Percentiles rank a stretch among this genome's conserved stretches.
Conservation (phyloP, 2,329 filamentous ascomycete genomes). For the Cercospora sojina region DNA sequence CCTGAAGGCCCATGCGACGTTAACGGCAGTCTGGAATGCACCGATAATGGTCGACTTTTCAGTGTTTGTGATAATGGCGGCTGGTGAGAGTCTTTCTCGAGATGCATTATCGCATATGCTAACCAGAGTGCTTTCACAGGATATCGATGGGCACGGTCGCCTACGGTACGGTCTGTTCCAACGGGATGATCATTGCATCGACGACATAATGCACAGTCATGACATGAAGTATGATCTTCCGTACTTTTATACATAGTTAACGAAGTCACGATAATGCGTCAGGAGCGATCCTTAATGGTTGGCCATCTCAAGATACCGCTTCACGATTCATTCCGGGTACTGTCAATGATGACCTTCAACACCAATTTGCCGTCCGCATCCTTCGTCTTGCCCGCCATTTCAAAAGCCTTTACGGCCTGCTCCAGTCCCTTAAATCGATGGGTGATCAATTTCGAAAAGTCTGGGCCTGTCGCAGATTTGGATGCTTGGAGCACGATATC, state of each 20-base stretch:
- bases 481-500: slow-evolving; percentile 50
- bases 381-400: slow-evolving; percentile 66
- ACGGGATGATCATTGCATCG: slow-evolving; percentile 16
- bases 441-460: slow-evolving; percentile 70
- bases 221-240: not conserved
- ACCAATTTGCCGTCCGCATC: slow-evolving; percentile 68
- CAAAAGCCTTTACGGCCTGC: slow-evolving; percentile 63
- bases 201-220: not conserved
- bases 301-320: not conserved
- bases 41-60: slow-evolving; percentile 31
- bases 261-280: not conserved
- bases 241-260: not conserved
- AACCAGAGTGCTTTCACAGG: not conserved
- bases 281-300: not conserved
- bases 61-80: slow-evolving; percentile 36
- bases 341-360: slow-evolving; percentile 65
- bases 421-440: slow-evolving; percentile 67
- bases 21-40: slow-evolving; percentile 33
- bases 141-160: slow-evolving; percentile 37
- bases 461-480: slow-evolving; percentile 54
- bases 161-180: slow-evolving; percentile 32
- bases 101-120: not conserved
- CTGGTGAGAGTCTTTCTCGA: slow-evolving; percentile 21
- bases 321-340: slow-evolving; percentile 16
- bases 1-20: slow-evolving; percentile 33